phyloP scores from a whole-genome alignment of 1,139 yeast species.

The Suhomyces terraborum region DNA sequence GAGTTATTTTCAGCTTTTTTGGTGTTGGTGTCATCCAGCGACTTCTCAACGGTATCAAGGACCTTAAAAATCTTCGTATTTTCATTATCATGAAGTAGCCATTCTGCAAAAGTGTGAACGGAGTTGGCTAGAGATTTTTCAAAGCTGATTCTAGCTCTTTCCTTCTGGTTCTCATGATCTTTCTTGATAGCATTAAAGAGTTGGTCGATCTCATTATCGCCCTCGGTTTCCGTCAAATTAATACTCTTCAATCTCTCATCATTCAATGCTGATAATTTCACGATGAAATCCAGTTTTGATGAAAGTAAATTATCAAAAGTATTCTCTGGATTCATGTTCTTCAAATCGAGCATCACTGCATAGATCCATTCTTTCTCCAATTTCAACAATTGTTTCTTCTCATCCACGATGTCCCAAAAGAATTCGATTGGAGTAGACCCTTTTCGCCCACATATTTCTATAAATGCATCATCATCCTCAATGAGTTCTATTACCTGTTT shows the following conservation, averaged over 20 bases:
- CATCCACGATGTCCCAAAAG: slow-evolving; percentile 75
- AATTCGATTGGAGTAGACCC: slow-evolving; percentile 83
- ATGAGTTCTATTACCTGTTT: slow-evolving; percentile 53
- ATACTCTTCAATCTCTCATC: slow-evolving; percentile 34
- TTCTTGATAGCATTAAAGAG: slow-evolving; percentile 31
- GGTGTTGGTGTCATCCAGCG: slow-evolving; percentile 9
- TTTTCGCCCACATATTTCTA: slow-evolving; percentile 67
- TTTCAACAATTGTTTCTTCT: slow-evolving; percentile 55
- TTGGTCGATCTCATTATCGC: slow-evolving; percentile 26
- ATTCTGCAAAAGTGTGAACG: slow-evolving; percentile 21
- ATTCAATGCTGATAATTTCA: slow-evolving; percentile 20
- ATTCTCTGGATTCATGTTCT: slow-evolving; percentile 17
- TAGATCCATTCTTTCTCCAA: slow-evolving; percentile 63
- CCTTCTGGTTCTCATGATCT: slow-evolving; percentile 25
- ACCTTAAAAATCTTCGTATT: slow-evolving; percentile 14
- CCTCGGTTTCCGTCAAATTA: slow-evolving; percentile 19
- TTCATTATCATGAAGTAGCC: slow-evolving; percentile 21
- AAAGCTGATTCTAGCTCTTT: slow-evolving; percentile 15
- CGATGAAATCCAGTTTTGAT: slow-evolving; percentile 25
- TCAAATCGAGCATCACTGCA: slow-evolving; percentile 46
- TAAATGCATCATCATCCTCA: slow-evolving; percentile 59
- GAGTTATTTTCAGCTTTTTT: no score
- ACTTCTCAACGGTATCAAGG: not conserved
- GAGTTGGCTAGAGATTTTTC: slow-evolving; percentile 15
- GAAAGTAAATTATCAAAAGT: slow-evolving; percentile 21